These are phyloP conservation scores for Diospyros kaki DNA, from an alignment of 148 eudicot species.

Conservation along the genomic window DNA sequence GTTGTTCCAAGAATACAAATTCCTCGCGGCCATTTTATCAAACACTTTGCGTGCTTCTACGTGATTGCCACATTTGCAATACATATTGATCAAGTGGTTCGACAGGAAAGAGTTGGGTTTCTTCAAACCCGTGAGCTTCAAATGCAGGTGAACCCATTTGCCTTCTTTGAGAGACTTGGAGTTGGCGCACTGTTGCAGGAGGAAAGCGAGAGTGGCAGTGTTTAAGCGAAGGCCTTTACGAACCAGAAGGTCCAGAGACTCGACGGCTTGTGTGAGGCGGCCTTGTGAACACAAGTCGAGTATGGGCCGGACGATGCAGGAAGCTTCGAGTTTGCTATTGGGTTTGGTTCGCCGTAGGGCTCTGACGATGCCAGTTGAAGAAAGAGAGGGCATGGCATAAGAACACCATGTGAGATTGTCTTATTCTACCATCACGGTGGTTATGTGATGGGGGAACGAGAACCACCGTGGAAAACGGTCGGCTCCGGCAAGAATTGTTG, in stretches of 20 bases:
- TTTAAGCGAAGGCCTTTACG: constrained; percentile 52
- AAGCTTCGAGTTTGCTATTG: constrained; percentile 5
- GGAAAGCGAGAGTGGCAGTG: constrained; percentile 35
- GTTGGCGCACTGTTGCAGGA: constrained; percentile 51
- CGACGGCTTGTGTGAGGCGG: constrained; percentile 48
- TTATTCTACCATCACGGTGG: not conserved
- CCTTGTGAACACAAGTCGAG: constrained; percentile 51
- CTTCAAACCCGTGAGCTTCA: constrained; percentile 57
- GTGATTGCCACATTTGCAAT: constrained; percentile 53
- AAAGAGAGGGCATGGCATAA: constrained; percentile 49
- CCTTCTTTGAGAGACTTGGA: constrained; percentile 52
- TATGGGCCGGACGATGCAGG: constrained; percentile 44
- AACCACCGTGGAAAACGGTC: not conserved
- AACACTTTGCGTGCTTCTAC: constrained; percentile 62
- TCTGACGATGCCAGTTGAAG: constrained; percentile 18
- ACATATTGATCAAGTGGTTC: constrained; percentile 63
- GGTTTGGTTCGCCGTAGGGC: constrained; percentile 14
- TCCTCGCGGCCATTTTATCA: constrained; percentile 66
- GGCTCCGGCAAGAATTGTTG: constrained; percentile 4
- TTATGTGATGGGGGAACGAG: not conserved
- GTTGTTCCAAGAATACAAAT: constrained; percentile 74
- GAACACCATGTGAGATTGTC: constrained; percentile 42
- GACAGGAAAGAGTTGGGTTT: constrained; percentile 50
- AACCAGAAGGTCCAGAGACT: constrained; percentile 29
- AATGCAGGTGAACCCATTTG: constrained; percentile 70